Evolutionary conservation across 2,329 filamentous ascomycete genomes (phyloP).

Genomic region (Colletotrichum sp.): DNA sequence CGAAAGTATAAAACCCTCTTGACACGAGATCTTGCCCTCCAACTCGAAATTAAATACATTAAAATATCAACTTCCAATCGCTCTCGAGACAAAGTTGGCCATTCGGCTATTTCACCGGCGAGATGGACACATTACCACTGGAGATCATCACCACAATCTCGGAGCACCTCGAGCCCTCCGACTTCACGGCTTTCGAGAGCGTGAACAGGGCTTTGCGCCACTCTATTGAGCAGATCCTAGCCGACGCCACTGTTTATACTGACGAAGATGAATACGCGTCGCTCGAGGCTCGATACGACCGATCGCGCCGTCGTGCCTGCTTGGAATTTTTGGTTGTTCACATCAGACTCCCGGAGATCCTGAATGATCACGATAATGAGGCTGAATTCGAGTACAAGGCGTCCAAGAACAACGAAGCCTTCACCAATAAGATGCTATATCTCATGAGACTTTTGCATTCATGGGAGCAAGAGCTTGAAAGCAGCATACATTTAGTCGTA

Average conservation of each 20-base stretch:
- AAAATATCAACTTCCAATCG: too few relatives aligned
- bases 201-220: not conserved
- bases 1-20: not conserved
- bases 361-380: not conserved
- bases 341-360: not conserved
- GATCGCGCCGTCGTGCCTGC: not conserved
- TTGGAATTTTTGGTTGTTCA: not conserved
- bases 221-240: not conserved
- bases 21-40: fast-evolving
- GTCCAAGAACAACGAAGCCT: not conserved
- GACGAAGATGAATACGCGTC: fast-evolving
- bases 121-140: not conserved
- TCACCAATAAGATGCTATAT: not conserved
- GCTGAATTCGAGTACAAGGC: not conserved
- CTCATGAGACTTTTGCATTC: not conserved
- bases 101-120: fast-evolving
- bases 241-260: not conserved
- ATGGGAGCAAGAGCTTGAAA: not conserved
- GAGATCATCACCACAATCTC: not conserved
- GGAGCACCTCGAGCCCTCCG: not conserved
- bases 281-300: not conserved
- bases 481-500: not conserved
- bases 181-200: not conserved
- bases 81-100: fast-evolving
- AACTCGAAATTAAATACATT: fast-evolving